Percentiles rank a stretch among this genome's conserved stretches.
Evolutionary conservation across 108 stramenopile genomes (phyloP).

Genomic region (Heterococcus sp.): DNA sequence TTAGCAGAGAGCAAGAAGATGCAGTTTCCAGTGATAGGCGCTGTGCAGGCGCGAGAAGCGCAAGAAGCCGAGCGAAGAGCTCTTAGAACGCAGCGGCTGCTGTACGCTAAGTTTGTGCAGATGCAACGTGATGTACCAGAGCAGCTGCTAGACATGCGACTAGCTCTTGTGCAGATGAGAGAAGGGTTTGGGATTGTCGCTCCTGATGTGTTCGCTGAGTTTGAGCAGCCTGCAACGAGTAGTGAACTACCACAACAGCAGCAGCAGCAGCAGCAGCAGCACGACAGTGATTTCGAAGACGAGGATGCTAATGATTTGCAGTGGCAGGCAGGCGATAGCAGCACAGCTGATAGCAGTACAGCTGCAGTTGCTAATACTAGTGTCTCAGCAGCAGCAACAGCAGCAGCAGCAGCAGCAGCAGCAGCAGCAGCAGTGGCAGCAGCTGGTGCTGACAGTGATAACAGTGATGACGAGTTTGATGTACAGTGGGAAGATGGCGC

Average conservation of each 20-base stretch:
- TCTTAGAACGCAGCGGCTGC: background rate
- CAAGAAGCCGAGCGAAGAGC: background rate
- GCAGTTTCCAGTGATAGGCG: constrained; percentile 26
- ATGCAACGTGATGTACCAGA: background rate
- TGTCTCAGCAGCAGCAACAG: background rate
- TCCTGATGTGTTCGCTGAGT: background rate
- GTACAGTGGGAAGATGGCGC: background rate
- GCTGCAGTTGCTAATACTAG: too few relatives aligned
- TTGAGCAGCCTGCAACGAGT: too few relatives aligned
- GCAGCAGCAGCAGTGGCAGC: background rate
- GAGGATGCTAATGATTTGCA: too few relatives aligned
- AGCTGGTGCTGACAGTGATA: background rate
- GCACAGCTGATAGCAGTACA: background rate
- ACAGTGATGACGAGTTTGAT: background rate
- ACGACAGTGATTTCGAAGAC: too few relatives aligned
- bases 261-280: too few relatives aligned
- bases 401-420: background rate
- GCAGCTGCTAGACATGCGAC: background rate
- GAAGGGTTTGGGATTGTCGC: background rate
- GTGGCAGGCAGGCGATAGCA: background rate
- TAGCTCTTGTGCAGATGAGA: background rate
- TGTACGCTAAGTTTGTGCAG: background rate
- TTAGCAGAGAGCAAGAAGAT: constrained; percentile 21
- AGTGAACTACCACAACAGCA: too few relatives aligned
- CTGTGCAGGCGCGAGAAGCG: background rate